Evolutionary conservation across 1,139 yeast genomes (phyloP), one percentile per base, ranked within the genome.

Genomic region (Meyerozyma athensensis): DNA sequence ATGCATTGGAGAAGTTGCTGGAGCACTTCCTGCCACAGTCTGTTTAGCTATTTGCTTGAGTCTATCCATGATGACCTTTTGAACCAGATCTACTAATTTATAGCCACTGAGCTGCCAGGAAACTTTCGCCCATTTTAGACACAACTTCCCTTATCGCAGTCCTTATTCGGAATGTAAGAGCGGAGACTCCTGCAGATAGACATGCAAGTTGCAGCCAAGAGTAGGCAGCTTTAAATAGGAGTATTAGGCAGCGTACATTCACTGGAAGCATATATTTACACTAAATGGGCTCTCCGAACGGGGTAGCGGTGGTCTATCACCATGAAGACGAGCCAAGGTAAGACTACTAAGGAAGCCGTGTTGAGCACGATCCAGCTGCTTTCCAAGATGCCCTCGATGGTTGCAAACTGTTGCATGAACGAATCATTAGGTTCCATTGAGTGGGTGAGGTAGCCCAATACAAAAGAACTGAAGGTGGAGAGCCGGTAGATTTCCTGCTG

Each of bases 41-140:
- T 81, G 87, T 33, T 69, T 57, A 33, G 86, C 80, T 44, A 81
- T 70, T 63, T 80, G 86, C 50, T 70, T 71, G 53, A 80, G 69
- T 65, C 86, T 77, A 61, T 80, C 84, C 86, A 80, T 80, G 32
- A 19, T 40, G 16, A 16, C 34, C 20, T 16, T 19, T 39, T 26
- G 5, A 7, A 21, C n/a, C 33, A 10, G 32, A 18, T 28, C 20
- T 2, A 28, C 32, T 19, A 9, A 12, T 23, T n/a, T 12, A 26
- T 6, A 32, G 16, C 30, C 19, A 21, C 28, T 36, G 42, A 40
- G 7, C 32, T 18, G n/a, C 5, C 4, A n/a, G 20, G 32, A 16
- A 16, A 5, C 13, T 17, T 16, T 28, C 32, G 3, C 32, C 32
- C 7, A 17, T 9, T 7, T 7, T 9, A 18, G 19, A 3, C 10